Percentiles rank a stretch among this genome's conserved stretches.
These are phyloP conservation scores for Neoboletus subvelutipes DNA, from an alignment of 768 basidiomycete species.

Conservation along the genomic window DNA sequence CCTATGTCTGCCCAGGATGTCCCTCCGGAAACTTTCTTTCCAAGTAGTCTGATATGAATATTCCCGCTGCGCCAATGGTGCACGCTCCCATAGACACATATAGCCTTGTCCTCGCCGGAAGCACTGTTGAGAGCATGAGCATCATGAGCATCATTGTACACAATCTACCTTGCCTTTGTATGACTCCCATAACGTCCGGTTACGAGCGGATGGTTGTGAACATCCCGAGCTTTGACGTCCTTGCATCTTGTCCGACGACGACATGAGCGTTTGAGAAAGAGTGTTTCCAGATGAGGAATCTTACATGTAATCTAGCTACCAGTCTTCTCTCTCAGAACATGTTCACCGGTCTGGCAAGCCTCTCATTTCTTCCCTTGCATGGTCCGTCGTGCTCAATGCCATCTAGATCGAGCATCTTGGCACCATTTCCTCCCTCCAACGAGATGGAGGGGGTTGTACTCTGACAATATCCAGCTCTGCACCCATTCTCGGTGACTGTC, in stretches of 20 bases:
- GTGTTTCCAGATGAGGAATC: not conserved
- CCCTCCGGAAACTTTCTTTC: slow-evolving; percentile 40
- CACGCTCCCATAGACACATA: slow-evolving; percentile 50
- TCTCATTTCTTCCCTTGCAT: not conserved
- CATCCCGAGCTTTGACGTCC: not conserved
- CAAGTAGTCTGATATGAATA: slow-evolving; percentile 50
- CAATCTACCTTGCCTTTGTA: slow-evolving; percentile 37
- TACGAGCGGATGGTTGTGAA: slow-evolving; percentile 10
- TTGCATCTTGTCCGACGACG: slow-evolving; percentile 3
- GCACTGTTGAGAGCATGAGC: slow-evolving; percentile 36
- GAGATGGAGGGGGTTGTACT: slow-evolving; percentile 76
- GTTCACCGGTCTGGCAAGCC: slow-evolving; percentile 79
- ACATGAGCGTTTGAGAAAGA: slow-evolving; percentile 17
- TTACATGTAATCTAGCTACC: not conserved
- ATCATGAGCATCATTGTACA: slow-evolving; percentile 5
- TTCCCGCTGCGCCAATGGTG: slow-evolving; percentile 45
- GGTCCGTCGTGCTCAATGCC: slow-evolving; percentile 4
- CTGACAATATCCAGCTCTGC: slow-evolving; percentile 71
- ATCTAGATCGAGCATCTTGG: slow-evolving; percentile 88
- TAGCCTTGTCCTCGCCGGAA: slow-evolving; percentile 54
- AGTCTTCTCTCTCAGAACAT: slow-evolving; percentile 34
- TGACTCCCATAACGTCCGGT: slow-evolving; percentile 41
- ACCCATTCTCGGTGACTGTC: slow-evolving; percentile 82
- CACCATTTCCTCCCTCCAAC: slow-evolving; percentile 60
- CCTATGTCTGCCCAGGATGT: not conserved